Evolutionary conservation across 225 moss, liverwort and hornwort species (phyloP).

Genomic region (Takakia lepidozioides): DNA sequence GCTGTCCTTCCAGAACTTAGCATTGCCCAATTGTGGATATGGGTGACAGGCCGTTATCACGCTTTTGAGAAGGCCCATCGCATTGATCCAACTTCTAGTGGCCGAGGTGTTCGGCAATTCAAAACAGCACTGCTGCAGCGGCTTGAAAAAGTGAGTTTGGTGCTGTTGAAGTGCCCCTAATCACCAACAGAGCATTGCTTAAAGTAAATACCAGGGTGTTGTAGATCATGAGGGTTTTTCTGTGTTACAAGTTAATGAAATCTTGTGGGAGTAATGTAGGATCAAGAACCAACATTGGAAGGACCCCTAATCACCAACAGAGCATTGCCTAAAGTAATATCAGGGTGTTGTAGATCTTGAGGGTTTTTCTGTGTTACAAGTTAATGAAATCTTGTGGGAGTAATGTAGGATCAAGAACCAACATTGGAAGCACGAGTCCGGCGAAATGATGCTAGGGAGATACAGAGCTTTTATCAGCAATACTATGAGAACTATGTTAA

Average conservation of each 20-base stretch:
- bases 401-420: conserved; percentile 62
- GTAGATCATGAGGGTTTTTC: no score
- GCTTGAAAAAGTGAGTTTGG: conserved; percentile 78
- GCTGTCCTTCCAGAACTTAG: no score
- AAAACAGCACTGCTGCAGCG: conserved; percentile 85
- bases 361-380: no score
- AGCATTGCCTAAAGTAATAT: no score
- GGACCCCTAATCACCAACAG: no score
- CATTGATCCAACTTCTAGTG: conserved; percentile 73
- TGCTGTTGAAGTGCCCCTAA: no score
- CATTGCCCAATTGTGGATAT: no score
- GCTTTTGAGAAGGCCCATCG: conserved; percentile 93
- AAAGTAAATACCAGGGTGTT: no score
- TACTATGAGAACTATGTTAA: conserved; percentile 93
- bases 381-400: no score
- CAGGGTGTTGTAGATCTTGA: no score
- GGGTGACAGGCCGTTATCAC: conserved; percentile 64
- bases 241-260: no score
- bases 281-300: conserved; percentile 68
- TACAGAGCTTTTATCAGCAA: conserved; percentile 91
- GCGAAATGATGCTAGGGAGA: conserved; percentile 90
- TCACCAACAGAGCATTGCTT: no score
- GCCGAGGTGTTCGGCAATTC: conserved; percentile 92
- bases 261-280: conserved; percentile 27
- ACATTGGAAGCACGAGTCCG: conserved; percentile 68